Evolutionary conservation across 2,329 filamentous ascomycete genomes (phyloP).

Genomic region (Exophiala calicioides): DNA sequence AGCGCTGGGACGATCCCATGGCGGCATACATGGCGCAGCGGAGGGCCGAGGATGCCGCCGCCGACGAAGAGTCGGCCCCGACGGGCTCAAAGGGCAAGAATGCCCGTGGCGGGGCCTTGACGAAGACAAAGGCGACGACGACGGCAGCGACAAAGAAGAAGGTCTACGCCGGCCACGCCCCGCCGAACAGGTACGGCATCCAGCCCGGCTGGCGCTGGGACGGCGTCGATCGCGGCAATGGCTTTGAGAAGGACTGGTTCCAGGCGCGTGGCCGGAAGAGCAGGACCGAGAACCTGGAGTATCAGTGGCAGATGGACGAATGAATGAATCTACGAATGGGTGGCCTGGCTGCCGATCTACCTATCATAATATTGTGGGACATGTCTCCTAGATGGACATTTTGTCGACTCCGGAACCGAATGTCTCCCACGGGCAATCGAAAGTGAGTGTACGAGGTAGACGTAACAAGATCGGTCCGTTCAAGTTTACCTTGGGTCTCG

Average conservation of each 20-base stretch:
- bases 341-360: neutral
- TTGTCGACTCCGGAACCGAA: too few species aligned
- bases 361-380: too few species aligned
- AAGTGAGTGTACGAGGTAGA: too few species aligned
- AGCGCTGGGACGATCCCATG: conserved; percentile 94
- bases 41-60: conserved; percentile 44
- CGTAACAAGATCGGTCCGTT: too few species aligned
- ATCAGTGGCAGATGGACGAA: conserved; percentile 96
- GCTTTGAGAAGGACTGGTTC: conserved; percentile 92
- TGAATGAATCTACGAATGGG: conserved; percentile 45
- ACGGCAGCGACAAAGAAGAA: conserved; percentile 59
- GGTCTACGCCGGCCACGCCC: conserved; percentile 74
- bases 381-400: too few species aligned
- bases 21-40: conserved; percentile 69
- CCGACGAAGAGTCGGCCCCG: conserved; percentile 47
- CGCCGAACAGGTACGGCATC: conserved; percentile 93
- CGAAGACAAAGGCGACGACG: conserved; percentile 35
- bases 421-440: too few species aligned
- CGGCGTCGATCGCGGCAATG: conserved; percentile 89
- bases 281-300: conserved; percentile 77
- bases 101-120: too few species aligned
- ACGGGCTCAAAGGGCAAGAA: conserved; percentile 37
- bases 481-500: too few species aligned
- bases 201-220: conserved; percentile 93
- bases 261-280: conserved; percentile 77